A percentile compares a stretch with the other conserved stretches of the same genome.
phyloP scores from a whole-genome alignment of 1,284 basidiomycete genomes.

The Agaricales sp. region DNA sequence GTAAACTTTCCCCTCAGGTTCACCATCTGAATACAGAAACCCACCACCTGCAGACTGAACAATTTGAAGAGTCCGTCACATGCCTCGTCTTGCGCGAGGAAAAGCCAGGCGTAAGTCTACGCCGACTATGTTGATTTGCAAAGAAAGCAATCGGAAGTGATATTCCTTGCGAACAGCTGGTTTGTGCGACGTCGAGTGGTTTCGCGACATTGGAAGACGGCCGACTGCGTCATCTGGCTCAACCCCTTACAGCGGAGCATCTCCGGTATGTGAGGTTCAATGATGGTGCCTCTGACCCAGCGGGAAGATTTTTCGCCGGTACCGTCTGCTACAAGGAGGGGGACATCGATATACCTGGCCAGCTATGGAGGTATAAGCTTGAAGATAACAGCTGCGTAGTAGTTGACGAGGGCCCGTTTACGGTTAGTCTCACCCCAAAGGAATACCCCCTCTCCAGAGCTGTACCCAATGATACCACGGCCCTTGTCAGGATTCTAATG shows the following conservation, averaged over 20 bases:
- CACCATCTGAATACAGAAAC: constrained; percentile 38
- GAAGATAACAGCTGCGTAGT: constrained; percentile 30
- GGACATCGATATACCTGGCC: constrained; percentile 33
- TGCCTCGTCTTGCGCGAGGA: constrained; percentile 41
- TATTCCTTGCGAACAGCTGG: constrained; percentile 28
- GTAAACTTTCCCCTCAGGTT: constrained; percentile 25
- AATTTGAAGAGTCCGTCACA: constrained; percentile 40
- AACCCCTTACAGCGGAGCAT: constrained; percentile 35
- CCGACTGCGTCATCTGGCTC: constrained; percentile 34
- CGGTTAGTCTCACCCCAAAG: constrained; percentile 27
- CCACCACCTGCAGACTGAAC: constrained; percentile 29
- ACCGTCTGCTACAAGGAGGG: constrained; percentile 41
- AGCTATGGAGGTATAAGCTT: constrained; percentile 52
- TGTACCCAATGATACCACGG: constrained; percentile 4
- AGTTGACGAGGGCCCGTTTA: constrained; percentile 56
- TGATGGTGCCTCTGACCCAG: constrained; percentile 56
- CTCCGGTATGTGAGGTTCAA: constrained; percentile 47
- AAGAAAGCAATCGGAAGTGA: neutral
- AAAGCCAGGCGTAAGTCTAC: constrained; percentile 31
- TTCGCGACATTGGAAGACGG: constrained; percentile 38
- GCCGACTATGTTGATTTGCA: constrained; percentile 2
- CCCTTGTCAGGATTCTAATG: constrained; percentile 44
- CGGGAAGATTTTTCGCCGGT: constrained; percentile 56
- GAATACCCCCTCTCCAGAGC: constrained; percentile 6
- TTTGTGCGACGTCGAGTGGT: constrained; percentile 41